Evolutionary conservation across 352 stramenopile species (phyloP), one percentile per base, ranked within the genome.

Genomic region (Phytophthora hibernalis): DNA sequence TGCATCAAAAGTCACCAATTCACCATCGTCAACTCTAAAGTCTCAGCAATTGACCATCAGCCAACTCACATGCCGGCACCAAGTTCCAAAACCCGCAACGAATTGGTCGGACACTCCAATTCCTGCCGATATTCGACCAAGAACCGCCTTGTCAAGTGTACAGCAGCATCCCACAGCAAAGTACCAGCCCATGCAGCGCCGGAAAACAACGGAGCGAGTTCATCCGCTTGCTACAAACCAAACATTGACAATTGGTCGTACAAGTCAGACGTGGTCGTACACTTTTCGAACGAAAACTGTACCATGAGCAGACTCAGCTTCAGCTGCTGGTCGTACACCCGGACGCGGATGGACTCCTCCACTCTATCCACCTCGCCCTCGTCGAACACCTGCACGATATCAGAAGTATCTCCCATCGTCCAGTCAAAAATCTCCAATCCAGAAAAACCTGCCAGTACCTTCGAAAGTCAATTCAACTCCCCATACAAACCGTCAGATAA

Each of bases 151-250:
- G 84, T 72, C 45, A 95, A 72, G 52, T 90, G 74, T 56, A 91
- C 76, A 1, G 89, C 90, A 1, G 92, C 92, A 16, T 92, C 83
- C 92, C 92, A 98, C 33, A 98, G 51, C 20, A 97, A 77, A 22
- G 95, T 98, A 1, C 95, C 95, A 5, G 95, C 95, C 95, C 95
- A 98, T 37, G 89, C 82, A 7, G 91, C 92, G 9, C 95, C 95
- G 20, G 93, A 95, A 77, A 98, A 98, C 7, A 98, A 71, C 24
- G 95, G 95, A 26, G 93, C 93, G 22, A 98, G 80, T 51, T 96
- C 89, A 61, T 97, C 80, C 62, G 88, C 82, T 80, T 90, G 79
- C 86, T 95, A 52, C 10, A 48, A 12, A 24, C 22, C 5, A 4
- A 16, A 43, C 38, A 16, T 31, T 31, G 26, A n/a, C n/a, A 31